These are phyloP conservation scores for Eremochloa ophiuroides DNA, from an alignment of 176 grass and related monocot species.

Conservation along the genomic window DNA sequence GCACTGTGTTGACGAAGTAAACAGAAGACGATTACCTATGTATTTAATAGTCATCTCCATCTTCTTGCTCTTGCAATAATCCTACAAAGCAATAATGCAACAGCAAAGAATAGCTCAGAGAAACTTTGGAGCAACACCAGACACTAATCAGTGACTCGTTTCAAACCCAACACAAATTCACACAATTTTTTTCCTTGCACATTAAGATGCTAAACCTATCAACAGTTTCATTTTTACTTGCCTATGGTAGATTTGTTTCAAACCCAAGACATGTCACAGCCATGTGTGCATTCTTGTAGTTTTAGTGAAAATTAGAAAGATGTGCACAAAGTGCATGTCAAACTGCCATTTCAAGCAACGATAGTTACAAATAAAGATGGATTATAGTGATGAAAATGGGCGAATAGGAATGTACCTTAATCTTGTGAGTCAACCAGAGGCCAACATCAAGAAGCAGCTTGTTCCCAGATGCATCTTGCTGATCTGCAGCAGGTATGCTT, in stretches of 20 bases:
- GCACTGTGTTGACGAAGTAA: not conserved
- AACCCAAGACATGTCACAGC: not conserved
- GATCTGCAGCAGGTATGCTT: conserved; percentile 56
- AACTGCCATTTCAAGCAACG: not conserved
- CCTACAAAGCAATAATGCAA: conserved; percentile 26
- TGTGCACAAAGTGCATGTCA: not conserved
- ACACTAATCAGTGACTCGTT: not conserved
- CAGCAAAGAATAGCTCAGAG: not conserved
- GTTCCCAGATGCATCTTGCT: conserved; percentile 94
- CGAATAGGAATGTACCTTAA: conserved; percentile 51
- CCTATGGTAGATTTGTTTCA: not conserved
- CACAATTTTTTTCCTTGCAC: not conserved
- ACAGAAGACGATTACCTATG: conserved; percentile 55
- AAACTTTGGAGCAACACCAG: conserved; percentile 1
- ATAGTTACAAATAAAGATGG: not conserved
- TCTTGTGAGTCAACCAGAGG: conserved; percentile 93
- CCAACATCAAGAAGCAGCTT: conserved; percentile 93
- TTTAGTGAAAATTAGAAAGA: not conserved
- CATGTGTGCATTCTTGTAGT: not conserved
- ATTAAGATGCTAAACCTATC: not conserved
- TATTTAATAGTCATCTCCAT: conserved; percentile 97
- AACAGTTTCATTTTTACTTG: not conserved
- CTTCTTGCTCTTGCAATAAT: conserved; percentile 66
- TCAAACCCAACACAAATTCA: not conserved
- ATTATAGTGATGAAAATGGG: not conserved